A percentile compares a stretch with the other conserved stretches of the same genome.
Conservation (phyloP, 2,329 filamentous ascomycete genomes). For the Botryotinia convoluta region DNA sequence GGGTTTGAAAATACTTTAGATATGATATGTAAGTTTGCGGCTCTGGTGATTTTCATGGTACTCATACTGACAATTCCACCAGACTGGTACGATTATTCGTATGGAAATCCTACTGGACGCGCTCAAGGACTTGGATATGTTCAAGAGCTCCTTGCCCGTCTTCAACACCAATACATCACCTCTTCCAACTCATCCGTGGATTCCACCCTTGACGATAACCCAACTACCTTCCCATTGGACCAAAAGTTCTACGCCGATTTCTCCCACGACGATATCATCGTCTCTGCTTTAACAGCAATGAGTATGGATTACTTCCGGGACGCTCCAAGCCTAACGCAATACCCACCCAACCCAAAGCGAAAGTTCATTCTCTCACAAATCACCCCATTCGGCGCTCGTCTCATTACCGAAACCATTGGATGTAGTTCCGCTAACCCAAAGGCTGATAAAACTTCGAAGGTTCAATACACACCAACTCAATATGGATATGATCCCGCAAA, state of each 20-base stretch:
- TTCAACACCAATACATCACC: constrained; percentile 64
- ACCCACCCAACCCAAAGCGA: constrained; percentile 44
- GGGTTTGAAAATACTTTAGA: constrained; percentile 54
- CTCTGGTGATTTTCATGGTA: neutral
- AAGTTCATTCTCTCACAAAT: constrained; percentile 50
- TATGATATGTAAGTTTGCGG: constrained; percentile 47
- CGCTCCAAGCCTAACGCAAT: constrained; percentile 44
- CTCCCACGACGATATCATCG: constrained; percentile 85
- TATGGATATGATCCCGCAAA: constrained; percentile 47
- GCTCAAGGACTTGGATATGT: constrained; percentile 83
- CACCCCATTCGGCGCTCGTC: constrained; percentile 53
- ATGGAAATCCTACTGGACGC: constrained; percentile 76
- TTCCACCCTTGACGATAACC: constrained; percentile 65
- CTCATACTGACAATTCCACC: neutral
- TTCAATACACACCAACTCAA: constrained; percentile 44
- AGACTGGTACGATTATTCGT: constrained; percentile 65
- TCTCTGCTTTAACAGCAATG: constrained; percentile 57
- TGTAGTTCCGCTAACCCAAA: constrained; percentile 44
- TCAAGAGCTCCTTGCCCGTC: constrained; percentile 78
- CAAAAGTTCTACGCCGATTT: constrained; percentile 77
- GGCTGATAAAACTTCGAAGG: constrained; percentile 41
- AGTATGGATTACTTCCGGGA: constrained; percentile 54
- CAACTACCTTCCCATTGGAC: constrained; percentile 68
- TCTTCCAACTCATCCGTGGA: constrained; percentile 73
- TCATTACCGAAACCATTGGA: constrained; percentile 55